Conservation (phyloP, 345 rosid genomes). For the Citrus glauca region DNA sequence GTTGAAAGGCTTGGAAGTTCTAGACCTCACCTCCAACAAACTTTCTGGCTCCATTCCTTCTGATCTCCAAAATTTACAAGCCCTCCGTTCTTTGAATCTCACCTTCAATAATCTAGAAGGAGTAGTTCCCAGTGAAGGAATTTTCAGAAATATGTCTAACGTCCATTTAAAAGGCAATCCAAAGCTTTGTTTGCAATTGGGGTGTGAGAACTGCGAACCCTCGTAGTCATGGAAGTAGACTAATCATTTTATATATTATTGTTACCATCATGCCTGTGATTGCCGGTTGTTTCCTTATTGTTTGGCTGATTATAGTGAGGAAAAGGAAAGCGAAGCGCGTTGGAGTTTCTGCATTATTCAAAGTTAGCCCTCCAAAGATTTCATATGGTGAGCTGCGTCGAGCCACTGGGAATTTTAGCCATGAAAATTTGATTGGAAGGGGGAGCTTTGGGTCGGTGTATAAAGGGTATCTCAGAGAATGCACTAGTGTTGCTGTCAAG, state of each 20-base stretch:
- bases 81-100: conserved; percentile 40
- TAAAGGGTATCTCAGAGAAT: too few relatives aligned
- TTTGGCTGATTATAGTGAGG: conserved; percentile 7
- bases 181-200: background rate
- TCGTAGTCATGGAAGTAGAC: background rate
- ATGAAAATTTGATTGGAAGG: conserved; percentile 36
- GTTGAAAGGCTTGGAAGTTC: conserved; percentile 35
- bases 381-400: conserved; percentile 41
- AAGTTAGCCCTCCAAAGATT: conserved; percentile 25
- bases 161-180: conserved; percentile 11
- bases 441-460: conserved; percentile 42
- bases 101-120: conserved; percentile 48
- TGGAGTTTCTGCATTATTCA: conserved; percentile 1
- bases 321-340: conserved; percentile 14
- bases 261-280: conserved; percentile 6
- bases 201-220: conserved; percentile 3
- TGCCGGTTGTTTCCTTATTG: conserved; percentile 11
- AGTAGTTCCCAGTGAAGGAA: conserved; percentile 25
- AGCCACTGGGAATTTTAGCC: conserved; percentile 37
- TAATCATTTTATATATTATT: conserved; percentile 15
- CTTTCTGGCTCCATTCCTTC: conserved; percentile 44
- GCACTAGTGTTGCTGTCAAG: conserved; percentile 11
- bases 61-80: conserved; percentile 29
- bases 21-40: conserved; percentile 45
- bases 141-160: conserved; percentile 21